Evolutionary conservation across 2,329 filamentous ascomycete species (phyloP), one percentile per base, ranked within the genome.

Genomic region (Monascus ruber): DNA sequence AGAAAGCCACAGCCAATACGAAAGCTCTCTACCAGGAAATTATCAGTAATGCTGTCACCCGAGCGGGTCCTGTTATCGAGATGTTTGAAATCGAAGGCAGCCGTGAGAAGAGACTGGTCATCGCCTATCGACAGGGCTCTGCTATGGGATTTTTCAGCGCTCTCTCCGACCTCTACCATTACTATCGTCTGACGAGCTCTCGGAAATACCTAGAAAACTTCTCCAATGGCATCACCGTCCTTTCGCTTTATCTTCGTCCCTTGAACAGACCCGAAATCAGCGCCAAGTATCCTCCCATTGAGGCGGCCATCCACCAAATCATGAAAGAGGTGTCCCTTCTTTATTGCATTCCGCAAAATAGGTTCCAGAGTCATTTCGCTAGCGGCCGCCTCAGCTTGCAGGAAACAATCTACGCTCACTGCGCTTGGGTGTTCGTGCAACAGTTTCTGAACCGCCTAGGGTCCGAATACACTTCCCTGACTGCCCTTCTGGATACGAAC

Each of bases 141-240:
- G 91, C 91, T 26, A 75, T 86, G 51, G 91, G 91, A 47, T 72
- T 98, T 54, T 98, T 98, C 74, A 94, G 88, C 52, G 87, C 91
- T 26, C 69, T 98, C 52, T 94, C 85, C 48, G 88, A 96, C 62
- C 72, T 98, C 31, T 98, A 98, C 70, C 91, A 98, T 69, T 96
- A 95, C 76, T 98, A 98, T 58, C 89, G 91, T 33, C 76, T 96
- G 45, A 98, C 91, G 2, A 94, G 85, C 56, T 91, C 91, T 26
- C 77, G 91, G 52, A 98, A 98, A 70, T 98, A 98, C 58, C 84
- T 98, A 35, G 85, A 98, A 68, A 91, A 96, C 67, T 98, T 98
- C 72, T 91, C 88, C 56, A 98, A 98, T 63, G 91, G 91, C 45
- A 93, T 95, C 60, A 94, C 86, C 9, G 83, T 96, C 63, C 94